These are phyloP conservation scores for Aspergillus unguis DNA, from an alignment of 2,329 filamentous ascomycete genomes.

Conservation along the genomic window DNA sequence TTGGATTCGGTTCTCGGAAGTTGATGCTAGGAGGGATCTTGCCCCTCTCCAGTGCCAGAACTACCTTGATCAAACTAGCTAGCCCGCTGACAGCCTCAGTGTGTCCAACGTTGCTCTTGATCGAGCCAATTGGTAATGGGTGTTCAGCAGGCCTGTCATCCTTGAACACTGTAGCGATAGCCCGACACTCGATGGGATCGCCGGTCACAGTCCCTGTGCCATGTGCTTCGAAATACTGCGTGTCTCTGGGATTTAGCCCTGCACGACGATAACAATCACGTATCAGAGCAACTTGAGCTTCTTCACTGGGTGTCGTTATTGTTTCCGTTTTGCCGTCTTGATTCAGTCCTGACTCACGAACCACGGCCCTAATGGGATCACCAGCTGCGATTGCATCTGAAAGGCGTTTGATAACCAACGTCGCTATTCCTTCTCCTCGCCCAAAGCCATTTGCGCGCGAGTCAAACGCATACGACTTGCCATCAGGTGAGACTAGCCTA, in stretches of 20 bases:
- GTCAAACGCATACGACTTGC: constrained; percentile 31
- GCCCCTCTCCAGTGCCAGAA: constrained; percentile 20
- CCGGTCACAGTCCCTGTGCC: constrained; percentile 42
- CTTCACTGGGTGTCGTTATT: constrained; percentile 26
- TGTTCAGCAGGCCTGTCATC: not conserved
- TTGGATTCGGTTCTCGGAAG: constrained; percentile 19
- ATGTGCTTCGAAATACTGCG: constrained; percentile 42
- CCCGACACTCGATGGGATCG: constrained; percentile 31
- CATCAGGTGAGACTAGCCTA: not conserved
- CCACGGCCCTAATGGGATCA: constrained; percentile 16
- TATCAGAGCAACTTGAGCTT: constrained; percentile 41
- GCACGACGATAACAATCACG: constrained; percentile 35
- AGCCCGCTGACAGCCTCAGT: constrained; percentile 25
- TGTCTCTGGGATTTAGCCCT: constrained; percentile 23
- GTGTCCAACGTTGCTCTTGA: constrained; percentile 30
- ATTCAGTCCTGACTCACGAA: constrained; percentile 18
- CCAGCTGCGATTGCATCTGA: constrained; percentile 24
- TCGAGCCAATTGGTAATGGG: constrained; percentile 19
- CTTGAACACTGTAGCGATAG: constrained; percentile 18
- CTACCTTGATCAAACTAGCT: constrained; percentile 23
- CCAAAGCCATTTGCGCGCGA: constrained; percentile 35
- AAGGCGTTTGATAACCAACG: constrained; percentile 34
- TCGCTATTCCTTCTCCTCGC: constrained; percentile 31
- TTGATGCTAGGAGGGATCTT: constrained; percentile 24
- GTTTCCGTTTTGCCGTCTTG: constrained; percentile 15